These are phyloP conservation scores for Ceratocystis cubensis DNA, from an alignment of 2,329 filamentous ascomycete species.

Conservation along the genomic window DNA sequence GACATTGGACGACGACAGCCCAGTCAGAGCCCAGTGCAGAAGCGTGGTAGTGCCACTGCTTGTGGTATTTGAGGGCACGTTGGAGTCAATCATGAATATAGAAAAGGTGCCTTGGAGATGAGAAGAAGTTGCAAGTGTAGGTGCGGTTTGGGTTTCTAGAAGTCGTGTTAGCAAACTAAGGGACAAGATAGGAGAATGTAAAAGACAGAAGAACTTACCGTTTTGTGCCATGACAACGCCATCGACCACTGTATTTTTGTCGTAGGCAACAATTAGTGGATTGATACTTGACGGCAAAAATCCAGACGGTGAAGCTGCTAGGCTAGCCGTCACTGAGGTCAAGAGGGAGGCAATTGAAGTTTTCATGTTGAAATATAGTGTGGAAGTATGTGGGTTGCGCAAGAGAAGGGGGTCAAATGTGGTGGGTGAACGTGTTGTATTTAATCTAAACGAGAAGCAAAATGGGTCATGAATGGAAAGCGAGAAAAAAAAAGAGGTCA, in stretches of 20 bases:
- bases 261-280: conserved; percentile 32
- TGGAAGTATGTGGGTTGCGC: background rate
- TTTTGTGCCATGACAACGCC: conserved; percentile 31
- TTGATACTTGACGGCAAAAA: conserved; percentile 31
- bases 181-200: background rate
- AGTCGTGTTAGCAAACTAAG: no score
- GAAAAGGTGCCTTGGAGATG: conserved; percentile 33
- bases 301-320: conserved; percentile 32
- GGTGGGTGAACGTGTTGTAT: background rate
- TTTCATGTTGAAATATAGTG: conserved; percentile 26
- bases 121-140: conserved; percentile 29
- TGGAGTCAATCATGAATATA: conserved; percentile 34
- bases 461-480: conserved; percentile 16
- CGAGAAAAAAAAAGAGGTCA: background rate
- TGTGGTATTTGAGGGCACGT: conserved; percentile 31
- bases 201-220: conserved; percentile 25
- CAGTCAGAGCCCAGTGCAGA: conserved; percentile 37
- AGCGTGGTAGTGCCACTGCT: conserved; percentile 33
- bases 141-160: conserved; percentile 28
- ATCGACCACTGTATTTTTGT: conserved; percentile 29
- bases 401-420: background rate
- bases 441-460: background rate
- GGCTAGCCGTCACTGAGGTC: conserved; percentile 27
- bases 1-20: conserved; percentile 25
- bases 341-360: conserved; percentile 24